Evolutionary conservation across 257 asterid genomes (phyloP), one percentile per base, ranked within the genome.

Genomic region (Pogostemon cablin): DNA sequence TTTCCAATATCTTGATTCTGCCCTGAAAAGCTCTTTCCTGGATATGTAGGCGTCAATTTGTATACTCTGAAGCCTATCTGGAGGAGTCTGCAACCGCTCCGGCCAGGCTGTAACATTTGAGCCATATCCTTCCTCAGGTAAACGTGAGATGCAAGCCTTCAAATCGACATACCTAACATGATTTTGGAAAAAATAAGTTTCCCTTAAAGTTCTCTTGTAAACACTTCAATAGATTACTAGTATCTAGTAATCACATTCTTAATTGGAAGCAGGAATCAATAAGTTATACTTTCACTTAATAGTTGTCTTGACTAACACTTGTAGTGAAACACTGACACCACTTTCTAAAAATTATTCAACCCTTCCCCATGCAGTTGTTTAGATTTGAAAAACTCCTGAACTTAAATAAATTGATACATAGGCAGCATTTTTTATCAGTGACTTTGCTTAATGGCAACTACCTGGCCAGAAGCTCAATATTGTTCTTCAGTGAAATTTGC

Each of bases 51-150:
- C 93, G 75, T 91, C 97, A 39, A 86, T 57, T 67, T 93, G 87
- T 80, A 89, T 78, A 83, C 90, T 93, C 77, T 86, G 92, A 70
- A 93, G 97, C 87, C 97, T 89, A 65, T 85, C 95, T 32, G 99
- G 97, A 68, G 97, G 97, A 75, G 69, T 82, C 69, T 86, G 90
- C 80, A 91, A 79, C 54, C 99, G 96, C 59, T 79, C 88, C 37
- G 97, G 97, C 99, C 99, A 93, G 54, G 77, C 69, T 6, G 91
- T 82, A 67, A 93, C 79, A 68, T 89, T 91, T 58, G 90, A 81
- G 60, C 97, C 96, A 76, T 78, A 81, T 72, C 91, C 99, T 35
- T 86, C 83, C 79, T 89, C 96, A 3, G 93, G 96, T 63, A 91
- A 78, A n/a, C 90, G 88, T 39, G 93, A 60, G 73, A 91, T 86